These are phyloP conservation scores for Eucalyptus brandiana DNA, from an alignment of 345 rosid species.

Conservation along the genomic window DNA sequence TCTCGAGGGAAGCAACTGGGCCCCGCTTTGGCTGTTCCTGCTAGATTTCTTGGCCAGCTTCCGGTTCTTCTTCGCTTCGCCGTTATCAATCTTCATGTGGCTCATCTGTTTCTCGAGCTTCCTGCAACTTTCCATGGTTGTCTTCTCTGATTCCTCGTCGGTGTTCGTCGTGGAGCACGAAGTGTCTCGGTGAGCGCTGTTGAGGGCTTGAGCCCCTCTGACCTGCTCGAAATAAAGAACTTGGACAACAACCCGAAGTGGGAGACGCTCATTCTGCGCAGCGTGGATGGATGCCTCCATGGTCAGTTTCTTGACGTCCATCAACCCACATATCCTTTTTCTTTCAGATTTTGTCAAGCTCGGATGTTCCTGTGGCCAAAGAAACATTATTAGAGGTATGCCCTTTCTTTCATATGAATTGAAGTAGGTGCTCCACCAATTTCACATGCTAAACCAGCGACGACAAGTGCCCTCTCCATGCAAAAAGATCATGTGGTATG, in stretches of 20 bases:
- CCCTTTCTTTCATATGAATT: background rate
- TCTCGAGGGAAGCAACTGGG: conserved; percentile 73
- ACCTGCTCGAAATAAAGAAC: conserved; percentile 87
- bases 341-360: conserved; percentile 57
- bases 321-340: conserved; percentile 61
- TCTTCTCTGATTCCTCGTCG: conserved; percentile 33
- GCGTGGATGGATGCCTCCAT: conserved; percentile 68
- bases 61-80: conserved; percentile 2
- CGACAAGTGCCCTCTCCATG: background rate
- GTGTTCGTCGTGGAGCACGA: conserved; percentile 24
- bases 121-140: conserved; percentile 7
- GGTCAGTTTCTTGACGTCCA: conserved; percentile 80
- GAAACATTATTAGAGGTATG: background rate
- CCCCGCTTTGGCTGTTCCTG: conserved; percentile 47
- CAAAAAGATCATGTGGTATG: background rate
- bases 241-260: conserved; percentile 77
- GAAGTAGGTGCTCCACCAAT: background rate
- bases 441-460: background rate
- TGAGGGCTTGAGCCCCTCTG: conserved; percentile 33
- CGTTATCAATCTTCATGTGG: conserved; percentile 10
- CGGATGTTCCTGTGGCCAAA: conserved; percentile 50
- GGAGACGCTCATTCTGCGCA: conserved; percentile 88
- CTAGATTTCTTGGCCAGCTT: conserved; percentile 33
- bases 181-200: background rate
- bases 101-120: conserved; percentile 22